phyloP scores from a whole-genome alignment of 768 basidiomycete species.

The Russula virescens region DNA sequence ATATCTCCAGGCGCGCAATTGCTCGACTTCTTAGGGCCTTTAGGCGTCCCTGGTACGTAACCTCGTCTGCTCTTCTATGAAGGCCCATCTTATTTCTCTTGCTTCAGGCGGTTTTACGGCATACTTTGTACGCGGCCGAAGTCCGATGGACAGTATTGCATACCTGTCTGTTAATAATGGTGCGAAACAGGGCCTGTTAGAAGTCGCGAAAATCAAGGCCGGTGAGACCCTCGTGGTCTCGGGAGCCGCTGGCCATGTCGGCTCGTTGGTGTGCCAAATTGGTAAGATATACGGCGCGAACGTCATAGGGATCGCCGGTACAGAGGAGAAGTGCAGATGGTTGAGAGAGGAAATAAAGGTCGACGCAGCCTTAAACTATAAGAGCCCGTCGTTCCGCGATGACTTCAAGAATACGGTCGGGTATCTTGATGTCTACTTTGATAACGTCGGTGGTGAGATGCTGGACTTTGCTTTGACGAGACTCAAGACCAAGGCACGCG shows the following conservation, averaged over 20 bases:
- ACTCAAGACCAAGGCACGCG: constrained; percentile 69
- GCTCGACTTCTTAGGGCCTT: constrained; percentile 73
- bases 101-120: constrained; percentile 66
- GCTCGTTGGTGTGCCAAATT: constrained; percentile 75
- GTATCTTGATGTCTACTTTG: constrained; percentile 77
- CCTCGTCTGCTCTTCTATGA: neutral
- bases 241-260: constrained; percentile 91
- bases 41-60: constrained; percentile 66
- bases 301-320: constrained; percentile 84
- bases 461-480: constrained; percentile 71
- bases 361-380: constrained; percentile 84
- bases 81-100: neutral
- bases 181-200: constrained; percentile 64
- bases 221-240: constrained; percentile 92
- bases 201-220: constrained; percentile 71
- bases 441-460: constrained; percentile 79
- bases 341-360: too few species aligned
- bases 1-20: constrained; percentile 52
- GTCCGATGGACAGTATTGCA: neutral
- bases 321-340: too few species aligned
- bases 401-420: constrained; percentile 69
- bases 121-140: constrained; percentile 60
- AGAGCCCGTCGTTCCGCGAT: constrained; percentile 59
- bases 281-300: constrained; percentile 67
- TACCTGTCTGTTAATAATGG: too few species aligned